A percentile compares a stretch with the other conserved stretches of the same genome.
phyloP scores from a whole-genome alignment of 352 stramenopile genomes.

The Globisporangium ultimum region DNA sequence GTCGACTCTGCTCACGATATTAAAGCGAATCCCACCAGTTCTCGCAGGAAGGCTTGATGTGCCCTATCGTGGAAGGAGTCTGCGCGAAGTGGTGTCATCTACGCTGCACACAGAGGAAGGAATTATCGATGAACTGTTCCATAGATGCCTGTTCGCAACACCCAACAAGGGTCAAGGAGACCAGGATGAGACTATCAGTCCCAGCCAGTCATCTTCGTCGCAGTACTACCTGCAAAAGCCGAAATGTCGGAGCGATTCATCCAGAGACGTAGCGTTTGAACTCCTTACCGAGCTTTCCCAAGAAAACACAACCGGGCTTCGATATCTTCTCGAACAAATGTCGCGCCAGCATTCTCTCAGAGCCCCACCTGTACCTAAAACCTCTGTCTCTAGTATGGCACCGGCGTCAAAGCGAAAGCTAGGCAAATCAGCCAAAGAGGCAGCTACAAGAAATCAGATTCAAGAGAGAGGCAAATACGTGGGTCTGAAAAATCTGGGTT shows the following conservation, averaged over 20 bases:
- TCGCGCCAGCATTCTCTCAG: conserved; percentile 70
- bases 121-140: conserved; percentile 68
- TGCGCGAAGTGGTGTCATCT: conserved; percentile 44
- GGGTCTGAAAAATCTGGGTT: conserved; percentile 93
- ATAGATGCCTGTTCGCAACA: conserved; percentile 66
- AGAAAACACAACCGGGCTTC: conserved; percentile 59
- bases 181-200: conserved; percentile 14
- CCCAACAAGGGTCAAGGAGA: conserved; percentile 22
- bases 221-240: conserved; percentile 78
- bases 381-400: conserved; percentile 8
- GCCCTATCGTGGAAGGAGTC: conserved; percentile 36
- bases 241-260: conserved; percentile 78
- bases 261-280: conserved; percentile 72
- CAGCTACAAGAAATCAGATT: conserved; percentile 16
- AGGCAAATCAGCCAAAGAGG: conserved; percentile 36
- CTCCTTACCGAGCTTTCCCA: conserved; percentile 64
- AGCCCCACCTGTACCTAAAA: conserved; percentile 30
- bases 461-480: conserved; percentile 80
- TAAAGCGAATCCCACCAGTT: conserved; percentile 53
- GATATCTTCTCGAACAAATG: conserved; percentile 72
- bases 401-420: conserved; percentile 49
- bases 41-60: conserved; percentile 40
- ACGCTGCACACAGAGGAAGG: conserved; percentile 53
- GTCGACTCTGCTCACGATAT: conserved; percentile 52
- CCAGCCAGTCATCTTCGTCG: conserved; percentile 28